phyloP scores from a whole-genome alignment of 768 basidiomycete genomes.

The Tulasnella sp. region DNA sequence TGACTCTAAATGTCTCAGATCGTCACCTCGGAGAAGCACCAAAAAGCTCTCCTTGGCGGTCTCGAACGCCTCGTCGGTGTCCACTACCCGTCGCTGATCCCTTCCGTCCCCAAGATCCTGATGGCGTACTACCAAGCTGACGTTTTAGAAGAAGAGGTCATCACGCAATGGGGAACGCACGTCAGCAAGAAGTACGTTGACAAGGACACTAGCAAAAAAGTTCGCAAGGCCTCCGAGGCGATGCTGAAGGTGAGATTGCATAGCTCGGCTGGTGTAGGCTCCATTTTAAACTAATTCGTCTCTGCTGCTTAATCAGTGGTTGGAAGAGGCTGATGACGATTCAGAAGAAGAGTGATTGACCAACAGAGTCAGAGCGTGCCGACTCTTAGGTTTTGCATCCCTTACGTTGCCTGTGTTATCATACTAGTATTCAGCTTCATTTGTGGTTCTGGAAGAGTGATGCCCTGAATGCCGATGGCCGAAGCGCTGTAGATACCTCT shows the following conservation, averaged over 20 bases:
- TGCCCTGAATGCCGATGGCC: no score
- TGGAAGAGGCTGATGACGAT: constrained; percentile 77
- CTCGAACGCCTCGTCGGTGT: constrained; percentile 79
- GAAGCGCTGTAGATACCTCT: no score
- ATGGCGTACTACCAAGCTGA: constrained; percentile 92
- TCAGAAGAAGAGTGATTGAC: constrained; percentile 27
- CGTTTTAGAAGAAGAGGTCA: constrained; percentile 81
- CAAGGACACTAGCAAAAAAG: constrained; percentile 89
- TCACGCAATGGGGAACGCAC: constrained; percentile 89
- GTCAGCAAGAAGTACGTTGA: constrained; percentile 95
- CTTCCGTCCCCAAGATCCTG: constrained; percentile 75
- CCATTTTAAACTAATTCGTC: background rate
- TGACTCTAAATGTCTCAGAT: constrained; percentile 36
- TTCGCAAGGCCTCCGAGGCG: constrained; percentile 88
- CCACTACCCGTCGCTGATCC: constrained; percentile 55
- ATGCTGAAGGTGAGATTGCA: constrained; percentile 66
- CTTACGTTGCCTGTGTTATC: no score
- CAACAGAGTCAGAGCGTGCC: no score
- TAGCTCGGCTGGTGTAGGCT: constrained; percentile 6
- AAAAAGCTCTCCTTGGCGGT: constrained; percentile 88
- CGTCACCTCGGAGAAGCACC: constrained; percentile 87
- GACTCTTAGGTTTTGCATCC: no score
- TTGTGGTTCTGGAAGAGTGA: no score
- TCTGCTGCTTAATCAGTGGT: constrained; percentile 44
- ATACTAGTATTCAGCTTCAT: no score